Base-by-base conservation (phyloP, 139 green algal species). In the Chlamydomonas schloesseri region DNA sequence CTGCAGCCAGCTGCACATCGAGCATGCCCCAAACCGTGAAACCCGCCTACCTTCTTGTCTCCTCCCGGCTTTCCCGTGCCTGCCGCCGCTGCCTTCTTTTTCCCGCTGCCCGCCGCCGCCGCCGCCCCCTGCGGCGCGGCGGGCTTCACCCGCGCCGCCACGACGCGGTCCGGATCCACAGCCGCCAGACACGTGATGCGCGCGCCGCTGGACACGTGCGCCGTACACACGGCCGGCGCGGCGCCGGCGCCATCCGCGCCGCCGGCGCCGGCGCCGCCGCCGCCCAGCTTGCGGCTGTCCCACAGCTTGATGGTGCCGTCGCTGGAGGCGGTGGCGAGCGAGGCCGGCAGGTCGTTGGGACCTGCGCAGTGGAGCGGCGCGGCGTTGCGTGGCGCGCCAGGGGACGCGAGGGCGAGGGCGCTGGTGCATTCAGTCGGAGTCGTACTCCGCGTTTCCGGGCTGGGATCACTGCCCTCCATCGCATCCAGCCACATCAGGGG, bases 301-400 rank as follows among this genome's bases (percentile, higher is more conserved):
- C 95, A 97, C 53, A 97, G 53, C 78, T 93, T 94, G 31, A 97
- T 72, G n/a, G 87, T 84, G 33, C 95, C 95, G 71, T 97, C 95
- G 14, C 88, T 93, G 20, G 93, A 95, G 11, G 88, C 92, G 11
- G 89, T 93, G 26, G 86, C 91, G 2, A 96, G 76, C 9, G 91
- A 83, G 6, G 67, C 11, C 3, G 91, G 87, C 50, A 92, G 46
- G 36, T 42, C 50, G 78, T 2, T n/a, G 36, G 14, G 2, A 14
- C 73, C 81, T 85, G 72, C 5, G 31, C 23, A 29, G 36, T 8
- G 14, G 9, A 13, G 29, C n/a, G n/a, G n/a, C n/a, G n/a, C n/a
- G n/a, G n/a, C n/a, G n/a, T n/a, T n/a, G n/a, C n/a, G n/a, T n/a
- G n/a, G n/a, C n/a, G n/a, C n/a, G n/a, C n/a, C n/a, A n/a, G n/a